Percentiles rank a stretch among this genome's conserved stretches.
phyloP scores from a whole-genome alignment of 148 eudicot species.

The Diospyros lotus region DNA sequence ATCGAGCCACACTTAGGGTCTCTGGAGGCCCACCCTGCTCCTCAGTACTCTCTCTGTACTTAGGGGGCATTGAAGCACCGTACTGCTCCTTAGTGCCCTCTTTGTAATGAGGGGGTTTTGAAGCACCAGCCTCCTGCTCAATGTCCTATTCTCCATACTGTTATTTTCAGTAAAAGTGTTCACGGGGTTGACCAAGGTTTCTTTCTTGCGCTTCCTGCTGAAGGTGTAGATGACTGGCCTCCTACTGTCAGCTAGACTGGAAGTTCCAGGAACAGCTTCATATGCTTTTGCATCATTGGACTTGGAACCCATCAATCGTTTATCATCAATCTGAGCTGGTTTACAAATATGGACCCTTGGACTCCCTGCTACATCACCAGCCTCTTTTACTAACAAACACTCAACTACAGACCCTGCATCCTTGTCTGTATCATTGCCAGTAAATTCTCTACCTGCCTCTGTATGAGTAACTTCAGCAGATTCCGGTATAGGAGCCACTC shows the following conservation, averaged over 20 bases:
- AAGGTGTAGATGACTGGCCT: slow-evolving; percentile 11
- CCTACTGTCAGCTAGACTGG: no score
- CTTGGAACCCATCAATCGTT: background rate
- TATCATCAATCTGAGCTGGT: background rate
- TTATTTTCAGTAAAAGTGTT: slow-evolving; percentile 17
- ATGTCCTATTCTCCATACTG: background rate
- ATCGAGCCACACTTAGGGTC: background rate
- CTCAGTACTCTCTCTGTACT: background rate
- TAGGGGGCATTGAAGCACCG: no score
- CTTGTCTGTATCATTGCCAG: slow-evolving; percentile 12
- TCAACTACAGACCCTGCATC: slow-evolving; percentile 12
- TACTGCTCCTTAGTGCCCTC: no score
- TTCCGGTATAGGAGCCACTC: background rate
- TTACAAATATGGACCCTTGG: slow-evolving; percentile 4
- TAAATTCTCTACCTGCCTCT: background rate
- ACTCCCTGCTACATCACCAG: slow-evolving; percentile 9
- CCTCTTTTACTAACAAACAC: slow-evolving; percentile 11
- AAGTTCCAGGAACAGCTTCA: no score
- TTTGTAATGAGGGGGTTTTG: no score
- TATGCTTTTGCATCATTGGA: no score
- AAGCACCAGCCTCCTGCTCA: background rate
- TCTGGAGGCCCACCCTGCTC: slow-evolving; percentile 8
- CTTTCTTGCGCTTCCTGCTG: slow-evolving; percentile 32
- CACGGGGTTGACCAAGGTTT: slow-evolving; percentile 20
- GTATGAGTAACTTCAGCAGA: slow-evolving; percentile 4